phyloP scores from a whole-genome alignment of 2,329 filamentous ascomycete species.

The Neonectria punicea region DNA sequence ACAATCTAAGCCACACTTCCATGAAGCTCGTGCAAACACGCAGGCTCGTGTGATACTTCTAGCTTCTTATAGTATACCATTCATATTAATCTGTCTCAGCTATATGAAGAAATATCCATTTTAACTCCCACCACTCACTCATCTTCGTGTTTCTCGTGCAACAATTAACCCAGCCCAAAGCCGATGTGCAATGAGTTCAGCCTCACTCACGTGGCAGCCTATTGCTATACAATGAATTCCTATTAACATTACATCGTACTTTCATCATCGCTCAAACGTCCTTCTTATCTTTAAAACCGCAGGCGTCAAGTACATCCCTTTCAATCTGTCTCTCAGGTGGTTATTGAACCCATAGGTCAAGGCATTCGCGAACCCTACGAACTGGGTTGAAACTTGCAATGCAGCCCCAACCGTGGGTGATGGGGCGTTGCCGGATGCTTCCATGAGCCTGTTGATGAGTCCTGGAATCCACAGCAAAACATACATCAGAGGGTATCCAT shows the following conservation, averaged over 20 bases:
- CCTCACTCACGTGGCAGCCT: neutral
- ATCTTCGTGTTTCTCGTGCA: neutral
- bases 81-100: no score
- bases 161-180: neutral
- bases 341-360: conserved; percentile 39
- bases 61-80: no score
- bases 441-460: conserved; percentile 35
- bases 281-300: conserved; percentile 20
- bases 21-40: no score
- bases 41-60: no score
- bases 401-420: conserved; percentile 27
- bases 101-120: neutral
- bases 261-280: neutral
- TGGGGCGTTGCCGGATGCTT: conserved; percentile 26
- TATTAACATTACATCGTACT: neutral
- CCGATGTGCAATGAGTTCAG: neutral
- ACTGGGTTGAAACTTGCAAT: conserved; percentile 36
- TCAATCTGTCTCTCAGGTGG: conserved; percentile 37
- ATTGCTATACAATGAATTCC: neutral
- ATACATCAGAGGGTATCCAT: conserved; percentile 40
- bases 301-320: conserved; percentile 32
- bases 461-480: conserved; percentile 38
- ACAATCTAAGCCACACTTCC: no score
- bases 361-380: conserved; percentile 36
- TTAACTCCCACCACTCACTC: neutral